Percentiles rank a stretch among this genome's conserved stretches.
Conservation (phyloP, 2,329 filamentous ascomycete genomes). For the Cladosporium sp. region DNA sequence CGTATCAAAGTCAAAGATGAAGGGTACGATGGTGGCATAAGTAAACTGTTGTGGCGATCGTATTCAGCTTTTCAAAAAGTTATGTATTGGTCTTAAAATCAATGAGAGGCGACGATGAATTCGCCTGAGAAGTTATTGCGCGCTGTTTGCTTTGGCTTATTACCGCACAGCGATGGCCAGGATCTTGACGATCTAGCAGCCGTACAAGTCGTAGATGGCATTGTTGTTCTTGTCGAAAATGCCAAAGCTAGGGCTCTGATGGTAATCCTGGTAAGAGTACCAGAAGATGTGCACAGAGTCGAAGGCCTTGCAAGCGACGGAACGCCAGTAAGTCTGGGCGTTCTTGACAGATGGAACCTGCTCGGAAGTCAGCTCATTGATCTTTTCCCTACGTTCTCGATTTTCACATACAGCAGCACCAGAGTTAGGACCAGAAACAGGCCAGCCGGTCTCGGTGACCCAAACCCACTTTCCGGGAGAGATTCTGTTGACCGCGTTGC, state of each 20-base stretch:
- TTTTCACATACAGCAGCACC: conserved; percentile 41
- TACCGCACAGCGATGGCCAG: no score
- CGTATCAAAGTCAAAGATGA: no score
- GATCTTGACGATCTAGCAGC: not conserved
- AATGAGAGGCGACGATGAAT: no score
- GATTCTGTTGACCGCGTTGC: conserved; percentile 42
- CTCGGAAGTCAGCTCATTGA: not conserved
- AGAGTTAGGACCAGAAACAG: conserved; percentile 49
- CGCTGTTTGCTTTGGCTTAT: no score
- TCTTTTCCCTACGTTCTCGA: not conserved
- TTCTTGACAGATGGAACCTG: conserved; percentile 50
- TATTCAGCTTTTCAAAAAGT: no score
- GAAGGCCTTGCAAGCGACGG: conserved; percentile 56
- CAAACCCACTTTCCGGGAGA: conserved; percentile 26
- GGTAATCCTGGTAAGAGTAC: conserved; percentile 57
- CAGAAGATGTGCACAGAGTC: conserved; percentile 52
- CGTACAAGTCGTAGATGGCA: conserved; percentile 26
- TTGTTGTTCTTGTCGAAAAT: conserved; percentile 33
- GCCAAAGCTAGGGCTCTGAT: conserved; percentile 36
- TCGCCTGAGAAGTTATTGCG: no score
- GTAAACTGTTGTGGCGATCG: no score
- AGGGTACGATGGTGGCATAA: no score
- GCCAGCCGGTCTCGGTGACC: conserved; percentile 52
- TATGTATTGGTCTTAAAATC: no score
- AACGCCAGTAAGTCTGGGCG: conserved; percentile 56